phyloP scores from a whole-genome alignment of 176 grass and related monocot species.

The Oryza glaberrima region DNA sequence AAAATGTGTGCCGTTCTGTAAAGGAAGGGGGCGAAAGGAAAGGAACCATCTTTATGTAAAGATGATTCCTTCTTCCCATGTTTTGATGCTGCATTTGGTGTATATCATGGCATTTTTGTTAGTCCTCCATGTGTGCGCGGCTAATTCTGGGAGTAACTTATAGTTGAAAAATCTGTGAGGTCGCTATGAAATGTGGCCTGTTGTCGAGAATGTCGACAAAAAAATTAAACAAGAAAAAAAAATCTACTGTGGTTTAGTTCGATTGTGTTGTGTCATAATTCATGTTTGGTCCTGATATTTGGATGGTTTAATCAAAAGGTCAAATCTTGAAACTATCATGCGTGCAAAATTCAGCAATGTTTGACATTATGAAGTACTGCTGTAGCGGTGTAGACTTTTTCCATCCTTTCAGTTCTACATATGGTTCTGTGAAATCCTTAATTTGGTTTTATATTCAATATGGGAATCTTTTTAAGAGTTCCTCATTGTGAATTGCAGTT shows the following conservation, averaged over 20 bases:
- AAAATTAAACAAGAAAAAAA: background rate
- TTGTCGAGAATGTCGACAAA: background rate
- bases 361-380: background rate
- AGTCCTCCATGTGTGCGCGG: background rate
- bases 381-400: background rate
- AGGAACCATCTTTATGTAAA: conserved; percentile 54
- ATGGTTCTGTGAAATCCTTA: background rate
- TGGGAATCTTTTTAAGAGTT: background rate
- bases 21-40: conserved; percentile 38
- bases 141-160: conserved; percentile 27
- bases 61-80: conserved; percentile 52
- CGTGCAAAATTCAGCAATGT: background rate
- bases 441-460: conserved; percentile 11
- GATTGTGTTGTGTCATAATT: background rate
- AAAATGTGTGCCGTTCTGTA: conserved; percentile 59
- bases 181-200: conserved; percentile 15
- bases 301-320: background rate
- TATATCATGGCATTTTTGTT: conserved; percentile 37
- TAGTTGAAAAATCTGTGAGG: background rate
- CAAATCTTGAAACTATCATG: background rate
- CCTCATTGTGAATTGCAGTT: background rate
- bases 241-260: background rate
- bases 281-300: background rate
- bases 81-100: conserved; percentile 60
- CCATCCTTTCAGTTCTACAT: background rate